These are phyloP conservation scores for Vitis hybrid DNA, from an alignment of 177 flowering plant genomes.

Conservation along the genomic window DNA sequence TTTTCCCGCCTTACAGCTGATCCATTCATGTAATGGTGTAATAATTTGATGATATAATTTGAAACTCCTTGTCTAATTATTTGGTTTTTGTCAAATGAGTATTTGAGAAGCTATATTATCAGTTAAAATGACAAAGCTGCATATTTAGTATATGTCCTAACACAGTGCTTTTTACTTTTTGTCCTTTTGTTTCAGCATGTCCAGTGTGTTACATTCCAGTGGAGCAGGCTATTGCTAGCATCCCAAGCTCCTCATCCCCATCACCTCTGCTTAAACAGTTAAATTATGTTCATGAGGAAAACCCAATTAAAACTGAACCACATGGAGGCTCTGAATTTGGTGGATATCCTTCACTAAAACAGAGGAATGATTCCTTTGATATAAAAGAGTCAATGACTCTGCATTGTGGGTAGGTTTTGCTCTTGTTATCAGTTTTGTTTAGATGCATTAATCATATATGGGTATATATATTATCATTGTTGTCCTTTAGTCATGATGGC, in stretches of 20 bases:
- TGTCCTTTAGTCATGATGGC: neutral
- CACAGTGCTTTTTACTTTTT: neutral
- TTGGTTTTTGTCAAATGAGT: no score
- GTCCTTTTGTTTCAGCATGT: constrained; percentile 34
- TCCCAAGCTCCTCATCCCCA: constrained; percentile 31
- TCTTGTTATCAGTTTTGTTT: neutral
- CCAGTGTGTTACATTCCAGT: constrained; percentile 48
- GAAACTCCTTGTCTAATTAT: no score
- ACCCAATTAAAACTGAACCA: constrained; percentile 28
- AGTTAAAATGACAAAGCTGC: neutral
- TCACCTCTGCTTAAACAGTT: constrained; percentile 36
- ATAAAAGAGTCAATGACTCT: constrained; percentile 45
- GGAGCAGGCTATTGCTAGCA: constrained; percentile 40
- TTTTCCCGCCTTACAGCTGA: neutral
- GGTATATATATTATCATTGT: neutral
- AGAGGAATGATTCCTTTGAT: constrained; percentile 41
- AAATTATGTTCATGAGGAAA: constrained; percentile 37
- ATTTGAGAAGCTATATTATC: neutral
- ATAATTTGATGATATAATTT: no score
- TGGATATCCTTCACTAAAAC: constrained; percentile 46
- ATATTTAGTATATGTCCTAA: neutral
- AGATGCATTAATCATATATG: neutral
- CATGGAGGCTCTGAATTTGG: constrained; percentile 55
- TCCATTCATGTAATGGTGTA: no score
- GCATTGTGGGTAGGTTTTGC: constrained; percentile 46